Conservation (phyloP, 78 protist species). For the Polysphondylium violaceum region DNA sequence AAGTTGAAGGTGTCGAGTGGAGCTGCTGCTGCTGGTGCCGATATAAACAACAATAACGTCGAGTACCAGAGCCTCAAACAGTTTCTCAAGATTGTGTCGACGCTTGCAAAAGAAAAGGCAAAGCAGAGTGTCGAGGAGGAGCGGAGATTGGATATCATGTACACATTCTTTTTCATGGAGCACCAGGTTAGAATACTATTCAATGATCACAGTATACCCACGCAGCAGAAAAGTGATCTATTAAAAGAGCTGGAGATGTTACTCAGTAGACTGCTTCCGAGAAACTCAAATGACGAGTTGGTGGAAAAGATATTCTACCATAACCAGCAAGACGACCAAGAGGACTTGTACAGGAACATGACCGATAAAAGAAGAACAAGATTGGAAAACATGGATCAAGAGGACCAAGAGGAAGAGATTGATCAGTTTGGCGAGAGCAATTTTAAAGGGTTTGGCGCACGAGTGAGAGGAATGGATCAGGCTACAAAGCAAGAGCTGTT, state of each 20-base stretch:
- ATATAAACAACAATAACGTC: not conserved
- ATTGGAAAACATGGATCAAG: not conserved
- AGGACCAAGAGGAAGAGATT: not conserved
- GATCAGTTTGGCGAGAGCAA: not conserved
- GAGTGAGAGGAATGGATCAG: not conserved
- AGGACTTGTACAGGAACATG: too few species aligned
- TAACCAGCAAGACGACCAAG: not conserved
- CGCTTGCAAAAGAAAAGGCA: constrained; percentile 16
- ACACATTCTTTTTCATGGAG: constrained; percentile 65
- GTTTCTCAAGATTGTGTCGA: constrained; percentile 7
- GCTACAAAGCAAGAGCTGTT: constrained; percentile 19
- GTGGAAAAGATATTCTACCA: constrained; percentile 22
- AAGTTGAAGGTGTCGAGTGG: not conserved
- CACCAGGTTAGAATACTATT: constrained; percentile 47
- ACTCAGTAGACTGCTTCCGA: constrained; percentile 2
- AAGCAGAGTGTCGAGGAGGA: constrained; percentile 2
- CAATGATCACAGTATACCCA: constrained; percentile 21
- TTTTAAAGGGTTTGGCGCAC: not conserved
- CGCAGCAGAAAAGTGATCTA: not conserved
- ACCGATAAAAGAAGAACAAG: not conserved
- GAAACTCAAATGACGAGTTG: not conserved
- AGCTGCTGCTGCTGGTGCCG: not conserved
- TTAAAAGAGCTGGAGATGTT: constrained; percentile 14
- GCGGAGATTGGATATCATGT: constrained; percentile 47
- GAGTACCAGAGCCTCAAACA: constrained; percentile 1